Base-by-base conservation (phyloP, 2,329 filamentous ascomycete genomes). In the Colletotrichum kahawae region DNA sequence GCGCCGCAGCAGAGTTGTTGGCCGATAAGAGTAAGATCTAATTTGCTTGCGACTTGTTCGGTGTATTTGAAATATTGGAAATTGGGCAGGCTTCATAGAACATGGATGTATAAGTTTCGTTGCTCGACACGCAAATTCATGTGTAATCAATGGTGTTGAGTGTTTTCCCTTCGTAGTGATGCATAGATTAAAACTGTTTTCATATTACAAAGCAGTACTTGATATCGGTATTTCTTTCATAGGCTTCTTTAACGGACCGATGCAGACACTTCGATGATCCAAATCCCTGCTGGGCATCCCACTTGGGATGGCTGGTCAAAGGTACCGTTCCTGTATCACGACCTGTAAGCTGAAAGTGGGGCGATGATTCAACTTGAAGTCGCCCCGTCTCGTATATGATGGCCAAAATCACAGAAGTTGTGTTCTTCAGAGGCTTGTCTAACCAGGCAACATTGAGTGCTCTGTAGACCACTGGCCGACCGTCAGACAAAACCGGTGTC, bases 1-100 rank as follows among this genome's bases (percentile, higher is more conserved):
- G 94, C 24, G 95, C 93, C 7, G 95, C 94, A 34, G 95, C 91
- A 4, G 95, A 98, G 88, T 87, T 98, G 79, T 81, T 93, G 33
- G 79, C 72, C 29, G 77, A 78, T 7, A 81, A 82, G 77, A 79
- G 80, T 57, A 85, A 83, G 79, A 77, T 81, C 18, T 79, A 63
- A 75, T 8, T 29, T 27, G 31, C 21, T 34, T 33, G 36, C 27
- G 24, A 16, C 10, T 38, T 63, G 34, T 12, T 21, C 12, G 57
- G 57, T 33, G 27, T 34, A 14, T n/a, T 33, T 18, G 57, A 21
- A 21, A 24, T 33, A 10, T 13, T 51, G 43, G 43, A 51, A 21
- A 12, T 51, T 12, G n/a, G 10, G n/a, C 43, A 51, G 43, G n/a
- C 43, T 13, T 51, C n/a, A 21, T 51, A 21, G 43, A 51, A 27